Conservation (phyloP, 306 rosid species). For the Mucuna pruriens region DNA sequence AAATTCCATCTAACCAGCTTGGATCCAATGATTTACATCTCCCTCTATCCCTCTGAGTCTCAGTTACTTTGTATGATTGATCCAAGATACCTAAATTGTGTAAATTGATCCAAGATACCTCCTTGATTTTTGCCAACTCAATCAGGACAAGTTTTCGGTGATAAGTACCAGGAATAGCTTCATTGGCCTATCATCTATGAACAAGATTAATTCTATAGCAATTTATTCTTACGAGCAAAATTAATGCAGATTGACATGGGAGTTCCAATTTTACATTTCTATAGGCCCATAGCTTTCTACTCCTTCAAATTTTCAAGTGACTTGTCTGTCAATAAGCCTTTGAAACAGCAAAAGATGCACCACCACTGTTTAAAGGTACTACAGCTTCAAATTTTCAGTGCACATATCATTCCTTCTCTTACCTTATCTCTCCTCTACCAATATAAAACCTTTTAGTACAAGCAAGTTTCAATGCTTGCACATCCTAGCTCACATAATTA, state of each 20-base stretch:
- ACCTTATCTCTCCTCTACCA: neutral
- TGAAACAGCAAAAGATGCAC: neutral
- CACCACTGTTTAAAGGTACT: neutral
- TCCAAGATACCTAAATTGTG: neutral
- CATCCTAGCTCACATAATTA: neutral
- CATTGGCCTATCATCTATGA: no score
- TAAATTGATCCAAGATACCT: no score
- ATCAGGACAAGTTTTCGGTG: no score
- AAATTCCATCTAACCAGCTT: neutral
- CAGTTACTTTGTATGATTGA: neutral
- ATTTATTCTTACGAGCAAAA: no score
- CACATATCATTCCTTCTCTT: conserved; percentile 1
- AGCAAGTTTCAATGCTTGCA: neutral
- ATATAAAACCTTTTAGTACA: neutral
- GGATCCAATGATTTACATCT: neutral
- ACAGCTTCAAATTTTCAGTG: conserved; percentile 1
- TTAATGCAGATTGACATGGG: neutral
- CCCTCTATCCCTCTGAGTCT: neutral
- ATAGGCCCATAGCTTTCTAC: neutral
- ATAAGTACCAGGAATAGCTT: no score
- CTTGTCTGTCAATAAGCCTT: neutral
- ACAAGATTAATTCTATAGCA: no score
- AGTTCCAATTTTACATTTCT: neutral
- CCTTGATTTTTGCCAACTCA: no score
- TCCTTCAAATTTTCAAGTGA: neutral